Conservation (phyloP, 345 rosid genomes). For the Populus tremula region DNA sequence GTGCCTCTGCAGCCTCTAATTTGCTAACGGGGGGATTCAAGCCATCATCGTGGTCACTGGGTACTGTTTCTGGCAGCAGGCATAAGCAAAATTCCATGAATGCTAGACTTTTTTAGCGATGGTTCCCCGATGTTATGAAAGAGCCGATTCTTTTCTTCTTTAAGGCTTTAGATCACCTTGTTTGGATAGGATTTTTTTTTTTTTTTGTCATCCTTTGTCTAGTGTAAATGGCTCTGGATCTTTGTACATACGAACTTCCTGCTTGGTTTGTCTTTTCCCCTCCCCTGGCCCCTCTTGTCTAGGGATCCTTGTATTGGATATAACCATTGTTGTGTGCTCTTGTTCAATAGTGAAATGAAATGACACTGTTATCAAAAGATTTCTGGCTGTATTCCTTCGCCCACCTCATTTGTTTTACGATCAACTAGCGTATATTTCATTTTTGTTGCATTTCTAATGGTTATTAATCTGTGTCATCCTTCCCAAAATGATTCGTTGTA, state of each 20-base stretch:
- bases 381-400: not conserved
- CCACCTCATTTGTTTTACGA: not conserved
- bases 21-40: slow-evolving; percentile 61
- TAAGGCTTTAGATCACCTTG: not conserved
- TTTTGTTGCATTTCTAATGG: not conserved
- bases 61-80: slow-evolving; percentile 26
- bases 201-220: not conserved
- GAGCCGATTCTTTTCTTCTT: not conserved
- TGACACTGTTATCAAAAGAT: not conserved
- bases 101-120: not conserved
- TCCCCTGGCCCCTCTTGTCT: not conserved
- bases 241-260: not conserved
- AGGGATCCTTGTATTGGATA: not conserved
- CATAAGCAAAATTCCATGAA: not conserved
- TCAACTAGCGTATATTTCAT: not conserved
- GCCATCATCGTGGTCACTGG: slow-evolving; percentile 61
- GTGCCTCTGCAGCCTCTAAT: slow-evolving; percentile 60
- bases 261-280: not conserved
- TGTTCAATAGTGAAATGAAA: not conserved
- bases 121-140: not conserved
- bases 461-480: not conserved
- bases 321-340: not conserved
- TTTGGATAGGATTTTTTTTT: not conserved
- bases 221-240: not conserved
- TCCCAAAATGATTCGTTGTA: not conserved